These are phyloP conservation scores for Oryza australiensis DNA, from an alignment of 176 grass and related monocot species.

Conservation along the genomic window DNA sequence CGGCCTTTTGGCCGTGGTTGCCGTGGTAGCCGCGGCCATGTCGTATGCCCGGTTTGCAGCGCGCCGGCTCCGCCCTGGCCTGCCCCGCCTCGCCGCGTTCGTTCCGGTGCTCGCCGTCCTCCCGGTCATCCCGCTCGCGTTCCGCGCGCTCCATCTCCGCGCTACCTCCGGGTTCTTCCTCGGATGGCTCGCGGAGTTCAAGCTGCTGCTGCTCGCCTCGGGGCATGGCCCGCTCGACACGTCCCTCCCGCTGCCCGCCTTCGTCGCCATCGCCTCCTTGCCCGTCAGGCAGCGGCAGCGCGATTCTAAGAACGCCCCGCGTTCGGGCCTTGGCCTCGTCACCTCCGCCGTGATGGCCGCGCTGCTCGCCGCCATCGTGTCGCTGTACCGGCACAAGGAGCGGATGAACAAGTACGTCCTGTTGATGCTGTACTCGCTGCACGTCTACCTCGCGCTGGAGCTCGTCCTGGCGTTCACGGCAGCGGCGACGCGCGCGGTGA, in stretches of 20 bases:
- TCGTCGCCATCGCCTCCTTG: slow-evolving; percentile 38
- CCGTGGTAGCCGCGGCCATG: slow-evolving; percentile 35
- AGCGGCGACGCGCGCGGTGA: slow-evolving; percentile 14
- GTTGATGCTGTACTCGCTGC: slow-evolving; percentile 43
- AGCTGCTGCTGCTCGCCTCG: slow-evolving; percentile 56
- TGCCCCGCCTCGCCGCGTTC: slow-evolving; percentile 45
- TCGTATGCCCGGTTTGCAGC: slow-evolving; percentile 46
- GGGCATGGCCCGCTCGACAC: slow-evolving; percentile 51
- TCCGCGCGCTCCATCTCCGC: slow-evolving; percentile 53
- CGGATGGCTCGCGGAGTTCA: slow-evolving; percentile 59
- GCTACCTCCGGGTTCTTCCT: slow-evolving; percentile 69
- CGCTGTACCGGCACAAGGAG: slow-evolving; percentile 37
- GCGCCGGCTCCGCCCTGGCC: slow-evolving; percentile 39
- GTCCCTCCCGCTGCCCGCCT: slow-evolving; percentile 45
- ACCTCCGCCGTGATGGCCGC: slow-evolving; percentile 42
- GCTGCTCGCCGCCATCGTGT: slow-evolving; percentile 49
- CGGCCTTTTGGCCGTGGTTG: slow-evolving; percentile 29
- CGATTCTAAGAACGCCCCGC: not conserved
- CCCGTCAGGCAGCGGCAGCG: slow-evolving; percentile 33
- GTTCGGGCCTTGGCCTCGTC: not conserved
- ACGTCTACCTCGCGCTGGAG: slow-evolving; percentile 62
- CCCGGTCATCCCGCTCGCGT: slow-evolving; percentile 51
- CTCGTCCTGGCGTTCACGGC: slow-evolving; percentile 48
- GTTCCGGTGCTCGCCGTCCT: slow-evolving; percentile 47
- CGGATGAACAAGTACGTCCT: slow-evolving; percentile 31